Base-by-base conservation (phyloP, 1,139 yeast species). In the Suhomyces terraborum region DNA sequence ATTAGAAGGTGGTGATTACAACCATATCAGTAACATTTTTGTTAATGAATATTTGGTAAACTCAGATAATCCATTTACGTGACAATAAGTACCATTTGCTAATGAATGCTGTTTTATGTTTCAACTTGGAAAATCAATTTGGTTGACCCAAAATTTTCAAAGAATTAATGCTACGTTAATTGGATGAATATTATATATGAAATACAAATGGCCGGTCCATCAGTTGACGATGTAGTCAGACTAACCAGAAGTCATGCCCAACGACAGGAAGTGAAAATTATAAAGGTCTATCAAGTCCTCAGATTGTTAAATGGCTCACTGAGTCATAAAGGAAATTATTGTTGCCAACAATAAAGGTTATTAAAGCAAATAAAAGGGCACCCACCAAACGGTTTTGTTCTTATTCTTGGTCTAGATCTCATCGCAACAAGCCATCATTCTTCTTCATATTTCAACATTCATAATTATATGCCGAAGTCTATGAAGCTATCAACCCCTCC, bases 401-500 rank as follows among this genome's bases (percentile, higher is more conserved):
- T n/a, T n/a, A 6, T 17, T 18, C 21, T 17, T 17, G 12, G 13
- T 3, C 4, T 5, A 6, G 7, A 2, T 19, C 17, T n/a, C n/a
- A n/a, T n/a, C n/a, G n/a, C n/a, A n/a, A n/a, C n/a, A n/a, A n/a
- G n/a, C n/a, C n/a, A n/a, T n/a, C n/a, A n/a, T n/a, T n/a, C n/a
- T n/a, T n/a, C n/a, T n/a, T n/a, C n/a, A n/a, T n/a, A n/a, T n/a
- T n/a, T 12, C 20, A 29, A 6, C 10, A 29, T 16, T 6, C 29
- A 8, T 13, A 21, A 22, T 20, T 24, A 42, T 29, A 42, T 36
- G 22, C 50, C 53, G 41, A 48, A 51, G 31, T 51, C 53, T 22
- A 51, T 50, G 37, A 50, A 50, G 28, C 48, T 46, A 32, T 51
- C 54, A 12, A 49, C 48, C 25, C 49, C 49, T 24, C 46, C 44